Evolutionary conservation across 768 basidiomycete genomes (phyloP).

Genomic region (Leccinum boreale): DNA sequence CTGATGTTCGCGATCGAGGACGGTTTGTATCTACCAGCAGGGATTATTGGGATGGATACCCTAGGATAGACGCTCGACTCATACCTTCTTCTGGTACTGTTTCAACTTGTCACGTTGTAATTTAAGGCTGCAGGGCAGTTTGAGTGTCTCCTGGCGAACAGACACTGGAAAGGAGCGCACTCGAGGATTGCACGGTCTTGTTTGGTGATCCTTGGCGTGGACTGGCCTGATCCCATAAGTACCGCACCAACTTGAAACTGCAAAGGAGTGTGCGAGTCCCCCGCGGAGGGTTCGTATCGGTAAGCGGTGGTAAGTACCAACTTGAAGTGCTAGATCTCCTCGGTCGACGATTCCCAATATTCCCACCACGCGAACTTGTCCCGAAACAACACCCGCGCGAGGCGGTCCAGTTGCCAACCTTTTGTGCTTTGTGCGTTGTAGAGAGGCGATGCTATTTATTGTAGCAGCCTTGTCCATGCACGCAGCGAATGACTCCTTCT

Average conservation of each 20-base stretch:
- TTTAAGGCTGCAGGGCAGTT: constrained; percentile 65
- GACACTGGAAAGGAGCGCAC: constrained; percentile 47
- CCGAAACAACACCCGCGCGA: constrained; percentile 1
- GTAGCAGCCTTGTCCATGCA: constrained; percentile 19
- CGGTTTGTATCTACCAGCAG: constrained; percentile 66
- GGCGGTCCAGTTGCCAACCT: constrained; percentile 2
- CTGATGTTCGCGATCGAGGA: constrained; percentile 84
- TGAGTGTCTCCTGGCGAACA: constrained; percentile 18
- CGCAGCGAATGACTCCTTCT: constrained; percentile 26
- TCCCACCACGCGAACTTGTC: constrained; percentile 17
- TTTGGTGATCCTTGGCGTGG: constrained; percentile 82
- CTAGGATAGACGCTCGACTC: constrained; percentile 10
- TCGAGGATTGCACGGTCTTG: constrained; percentile 96
- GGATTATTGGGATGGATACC: background rate
- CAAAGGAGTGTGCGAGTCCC: background rate
- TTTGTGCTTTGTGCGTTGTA: constrained; percentile 7
- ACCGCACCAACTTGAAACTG: background rate
- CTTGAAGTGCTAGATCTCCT: background rate
- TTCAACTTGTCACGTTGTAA: constrained; percentile 93
- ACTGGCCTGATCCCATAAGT: constrained; percentile 68
- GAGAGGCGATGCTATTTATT: constrained; percentile 30
- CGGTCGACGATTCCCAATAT: background rate
- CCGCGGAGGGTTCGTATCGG: background rate
- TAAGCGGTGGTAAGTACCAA: background rate
- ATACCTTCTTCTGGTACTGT: constrained; percentile 92